Evolutionary conservation across 768 basidiomycete species (phyloP).

Genomic region (Lactifluus pinguis): DNA sequence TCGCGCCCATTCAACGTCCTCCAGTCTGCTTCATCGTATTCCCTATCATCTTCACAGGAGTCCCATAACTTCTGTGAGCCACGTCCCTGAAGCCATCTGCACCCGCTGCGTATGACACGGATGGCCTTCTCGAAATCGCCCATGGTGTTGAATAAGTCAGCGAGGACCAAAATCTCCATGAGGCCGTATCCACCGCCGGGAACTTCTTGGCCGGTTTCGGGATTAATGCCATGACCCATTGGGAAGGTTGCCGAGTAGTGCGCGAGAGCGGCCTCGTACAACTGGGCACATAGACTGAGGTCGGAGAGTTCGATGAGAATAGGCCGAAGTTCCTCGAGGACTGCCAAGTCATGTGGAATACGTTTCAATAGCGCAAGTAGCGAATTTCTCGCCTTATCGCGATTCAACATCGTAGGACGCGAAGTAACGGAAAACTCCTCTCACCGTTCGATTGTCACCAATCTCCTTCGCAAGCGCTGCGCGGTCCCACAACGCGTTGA

Average conservation of each 20-base stretch:
- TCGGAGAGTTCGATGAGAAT: constrained; percentile 71
- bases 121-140: constrained; percentile 62
- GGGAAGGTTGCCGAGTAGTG: constrained; percentile 50
- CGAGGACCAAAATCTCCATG: constrained; percentile 72
- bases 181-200: constrained; percentile 38
- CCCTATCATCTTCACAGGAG: constrained; percentile 74
- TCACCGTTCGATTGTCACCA: constrained; percentile 58
- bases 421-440: constrained; percentile 23
- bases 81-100: constrained; percentile 88
- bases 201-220: constrained; percentile 20
- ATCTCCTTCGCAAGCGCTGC: constrained; percentile 72
- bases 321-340: constrained; percentile 69
- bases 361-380: constrained; percentile 65
- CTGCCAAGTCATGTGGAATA: constrained; percentile 69
- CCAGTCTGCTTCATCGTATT: constrained; percentile 55
- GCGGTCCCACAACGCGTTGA: constrained; percentile 84
- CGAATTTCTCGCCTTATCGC: constrained; percentile 45
- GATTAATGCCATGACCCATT: constrained; percentile 35
- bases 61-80: constrained; percentile 72
- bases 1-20: constrained; percentile 23
- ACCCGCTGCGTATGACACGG: constrained; percentile 61
- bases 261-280: constrained; percentile 69
- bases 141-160: constrained; percentile 72
- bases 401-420: not conserved
- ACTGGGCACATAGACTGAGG: constrained; percentile 48